Conservation (phyloP, 176 grass and related monocot species). For the Phoenix roebelenii region DNA sequence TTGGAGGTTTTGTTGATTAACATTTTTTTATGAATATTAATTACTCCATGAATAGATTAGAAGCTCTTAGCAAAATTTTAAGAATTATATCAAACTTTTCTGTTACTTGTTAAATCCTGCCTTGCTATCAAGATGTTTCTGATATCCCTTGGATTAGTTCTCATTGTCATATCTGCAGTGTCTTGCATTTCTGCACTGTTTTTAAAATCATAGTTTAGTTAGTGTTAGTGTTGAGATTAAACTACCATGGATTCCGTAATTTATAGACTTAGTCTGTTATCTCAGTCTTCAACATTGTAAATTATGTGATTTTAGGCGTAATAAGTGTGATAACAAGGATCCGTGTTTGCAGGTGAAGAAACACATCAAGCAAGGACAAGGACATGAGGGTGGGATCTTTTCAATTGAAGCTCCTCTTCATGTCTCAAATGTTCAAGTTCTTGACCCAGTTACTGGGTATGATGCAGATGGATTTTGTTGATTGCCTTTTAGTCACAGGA, state of each 20-base stretch:
- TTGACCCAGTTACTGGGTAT: conserved; percentile 82
- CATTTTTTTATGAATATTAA: no score
- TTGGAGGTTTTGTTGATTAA: no score
- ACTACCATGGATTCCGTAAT: no score
- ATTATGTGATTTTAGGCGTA: background rate
- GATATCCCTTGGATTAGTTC: no score
- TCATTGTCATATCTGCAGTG: no score
- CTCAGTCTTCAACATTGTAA: background rate
- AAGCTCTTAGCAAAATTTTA: no score
- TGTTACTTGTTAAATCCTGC: no score
- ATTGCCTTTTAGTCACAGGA: background rate
- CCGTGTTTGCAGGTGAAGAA: conserved; percentile 74
- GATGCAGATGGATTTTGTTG: conserved; percentile 5
- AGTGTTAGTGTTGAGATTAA: no score
- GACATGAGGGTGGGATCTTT: conserved; percentile 87
- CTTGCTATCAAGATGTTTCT: no score
- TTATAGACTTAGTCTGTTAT: background rate
- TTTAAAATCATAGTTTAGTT: background rate
- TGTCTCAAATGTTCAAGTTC: conserved; percentile 94
- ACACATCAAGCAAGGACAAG: conserved; percentile 92
- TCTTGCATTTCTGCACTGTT: background rate
- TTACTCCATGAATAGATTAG: no score
- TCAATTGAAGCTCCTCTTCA: conserved; percentile 97
- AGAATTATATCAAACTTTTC: no score
- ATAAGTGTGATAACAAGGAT: background rate